Percentiles rank a stretch among this genome's conserved stretches.
Conservation (phyloP, 2,329 filamentous ascomycete species). For the Colletotrichum magnum region DNA sequence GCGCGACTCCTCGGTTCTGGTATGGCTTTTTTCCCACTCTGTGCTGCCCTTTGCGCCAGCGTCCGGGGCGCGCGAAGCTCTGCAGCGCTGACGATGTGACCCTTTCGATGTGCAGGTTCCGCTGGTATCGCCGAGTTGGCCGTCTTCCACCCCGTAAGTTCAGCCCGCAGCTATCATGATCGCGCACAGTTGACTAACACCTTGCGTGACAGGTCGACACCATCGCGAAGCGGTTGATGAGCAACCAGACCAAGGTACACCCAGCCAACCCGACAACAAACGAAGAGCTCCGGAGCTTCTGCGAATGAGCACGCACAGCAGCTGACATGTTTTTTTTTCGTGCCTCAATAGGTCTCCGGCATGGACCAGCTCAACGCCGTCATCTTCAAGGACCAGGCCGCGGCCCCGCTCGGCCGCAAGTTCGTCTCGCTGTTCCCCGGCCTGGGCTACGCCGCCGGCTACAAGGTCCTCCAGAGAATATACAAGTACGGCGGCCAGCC, state of each 20-base stretch:
- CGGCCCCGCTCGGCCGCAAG: conserved; percentile 78
- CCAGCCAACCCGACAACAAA: conserved; percentile 60
- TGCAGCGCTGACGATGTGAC: conserved; percentile 35
- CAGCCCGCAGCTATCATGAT: neutral
- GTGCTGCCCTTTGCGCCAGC: conserved; percentile 6
- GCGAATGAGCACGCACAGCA: neutral
- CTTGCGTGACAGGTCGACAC: conserved; percentile 83
- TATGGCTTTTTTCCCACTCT: conserved; percentile 53
- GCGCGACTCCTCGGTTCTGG: conserved; percentile 94
- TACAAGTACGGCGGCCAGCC: conserved; percentile 99
- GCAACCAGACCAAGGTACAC: conserved; percentile 79
- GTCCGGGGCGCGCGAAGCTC: neutral
- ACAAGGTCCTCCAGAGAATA: conserved; percentile 97
- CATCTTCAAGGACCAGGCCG: conserved; percentile 92
- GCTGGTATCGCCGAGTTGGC: conserved; percentile 94
- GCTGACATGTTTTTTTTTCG: conserved; percentile 12
- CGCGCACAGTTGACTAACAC: conserved; percentile 18
- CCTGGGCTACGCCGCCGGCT: conserved; percentile 95
- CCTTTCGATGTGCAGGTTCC: conserved; percentile 71
- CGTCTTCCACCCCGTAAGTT: conserved; percentile 87
- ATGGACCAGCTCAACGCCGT: conserved; percentile 83
- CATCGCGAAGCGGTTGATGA: conserved; percentile 99
- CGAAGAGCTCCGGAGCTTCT: conserved; percentile 51
- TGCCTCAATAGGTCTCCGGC: conserved; percentile 31
- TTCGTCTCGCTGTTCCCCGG: conserved; percentile 98